Evolutionary conservation across 305 asterid species (phyloP), one percentile per base, ranked within the genome.

Genomic region (Fraxinus paxiana): DNA sequence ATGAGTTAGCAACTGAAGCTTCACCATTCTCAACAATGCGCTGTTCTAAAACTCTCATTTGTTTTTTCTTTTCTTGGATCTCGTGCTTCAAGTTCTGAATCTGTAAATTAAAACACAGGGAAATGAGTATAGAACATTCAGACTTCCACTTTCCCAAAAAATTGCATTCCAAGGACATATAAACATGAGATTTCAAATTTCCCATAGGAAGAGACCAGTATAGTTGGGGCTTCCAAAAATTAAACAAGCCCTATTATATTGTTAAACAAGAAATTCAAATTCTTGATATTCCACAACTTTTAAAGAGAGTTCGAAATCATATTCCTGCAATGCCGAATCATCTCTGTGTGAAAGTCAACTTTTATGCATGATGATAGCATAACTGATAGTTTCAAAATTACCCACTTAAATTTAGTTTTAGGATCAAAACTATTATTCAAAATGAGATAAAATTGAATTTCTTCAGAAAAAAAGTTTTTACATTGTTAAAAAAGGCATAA

Each of bases 11-110:
- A 84, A 88, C 91, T 54, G 98, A 94, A 74, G 96, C 92, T 90
- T 96, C 94, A 78, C 97, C 94, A 81, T 92, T 88, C 85, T 91
- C 97, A 83, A 87, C 91, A 72, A 96, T 94, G 8, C 91, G 94
- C 77, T 91, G 94, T 86, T 96, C 98, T 77, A 94, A 84, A 61
- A 86, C 83, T 82, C 88, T 85, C 98, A 94, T 96, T 86, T 92
- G 98, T 86, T 84, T 87, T 84, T 84, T 92, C 87, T 96, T 94
- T 81, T 91, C 98, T 82, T 91, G 90, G 88, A 96, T 94, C 86
- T 93, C 99, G 84, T 76, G 85, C 89, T 94, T 97, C 90, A 96
- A 81, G 86, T 88, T 90, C 87, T 94, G 89, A 82, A 96, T 88
- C 98, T 96, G 97, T 71, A 28, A 34, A 75, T 61, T 13, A 38